Evolutionary conservation across 2,329 filamentous ascomycete species (phyloP).

Genomic region (Colletotrichum godetiae): DNA sequence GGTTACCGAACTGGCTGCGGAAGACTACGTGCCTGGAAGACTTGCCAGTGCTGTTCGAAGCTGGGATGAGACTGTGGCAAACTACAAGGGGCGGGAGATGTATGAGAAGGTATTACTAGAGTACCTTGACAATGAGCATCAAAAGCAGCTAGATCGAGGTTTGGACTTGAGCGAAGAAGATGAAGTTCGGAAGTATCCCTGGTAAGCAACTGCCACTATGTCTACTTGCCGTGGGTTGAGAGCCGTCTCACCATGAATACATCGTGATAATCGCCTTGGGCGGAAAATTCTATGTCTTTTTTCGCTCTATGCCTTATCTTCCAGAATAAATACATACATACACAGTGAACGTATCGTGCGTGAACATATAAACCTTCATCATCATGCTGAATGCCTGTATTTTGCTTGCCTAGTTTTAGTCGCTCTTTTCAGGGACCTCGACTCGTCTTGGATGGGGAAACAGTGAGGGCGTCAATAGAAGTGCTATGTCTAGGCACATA

Average conservation of each 20-base stretch:
- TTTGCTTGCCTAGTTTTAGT: no score
- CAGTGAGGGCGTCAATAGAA: background rate
- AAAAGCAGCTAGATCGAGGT: conserved; percentile 77
- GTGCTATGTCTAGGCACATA: no score
- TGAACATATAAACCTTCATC: no score
- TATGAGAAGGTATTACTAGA: conserved; percentile 80
- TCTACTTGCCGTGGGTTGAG: no score
- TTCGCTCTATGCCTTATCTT: no score
- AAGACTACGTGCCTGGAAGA: conserved; percentile 82
- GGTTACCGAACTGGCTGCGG: conserved; percentile 73
- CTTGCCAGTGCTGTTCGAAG: conserved; percentile 83
- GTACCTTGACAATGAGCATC: conserved; percentile 80
- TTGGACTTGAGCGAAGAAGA: conserved; percentile 72
- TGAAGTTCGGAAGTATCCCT: conserved; percentile 72
- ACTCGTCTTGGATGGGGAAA: background rate
- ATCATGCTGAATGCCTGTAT: no score
- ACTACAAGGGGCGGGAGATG: conserved; percentile 82
- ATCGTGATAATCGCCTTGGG: background rate
- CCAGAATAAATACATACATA: no score
- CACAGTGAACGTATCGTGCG: no score
- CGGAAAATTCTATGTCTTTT: no score
- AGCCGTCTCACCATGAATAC: background rate
- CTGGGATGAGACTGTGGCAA: conserved; percentile 81
- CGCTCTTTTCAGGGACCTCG: no score
- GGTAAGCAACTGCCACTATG: conserved; percentile 39